phyloP scores from a whole-genome alignment of 768 basidiomycete species.

The Boletus speciosus region DNA sequence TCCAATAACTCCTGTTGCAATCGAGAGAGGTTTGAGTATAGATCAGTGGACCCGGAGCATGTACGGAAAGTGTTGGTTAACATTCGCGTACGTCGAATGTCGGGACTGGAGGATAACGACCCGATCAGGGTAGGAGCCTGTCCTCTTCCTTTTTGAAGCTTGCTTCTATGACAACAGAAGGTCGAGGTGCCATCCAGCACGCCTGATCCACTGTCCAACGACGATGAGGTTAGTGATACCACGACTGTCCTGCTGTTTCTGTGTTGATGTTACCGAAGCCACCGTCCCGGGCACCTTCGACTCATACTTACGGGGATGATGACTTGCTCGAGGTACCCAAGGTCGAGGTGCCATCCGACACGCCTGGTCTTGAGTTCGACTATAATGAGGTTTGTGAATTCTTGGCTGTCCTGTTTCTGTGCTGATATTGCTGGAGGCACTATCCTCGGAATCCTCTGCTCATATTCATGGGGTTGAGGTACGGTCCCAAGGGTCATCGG shows the following conservation, averaged over 20 bases:
- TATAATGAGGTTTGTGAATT: not conserved
- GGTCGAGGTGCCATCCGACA: no score
- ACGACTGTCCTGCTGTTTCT: no score
- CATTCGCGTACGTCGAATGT: constrained; percentile 36
- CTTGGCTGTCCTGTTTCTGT: not conserved
- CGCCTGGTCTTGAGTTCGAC: not conserved
- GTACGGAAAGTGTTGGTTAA: not conserved
- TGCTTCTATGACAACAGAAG: not conserved
- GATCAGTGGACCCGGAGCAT: not conserved
- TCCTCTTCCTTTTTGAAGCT: not conserved
- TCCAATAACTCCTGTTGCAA: not conserved
- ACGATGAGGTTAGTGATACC: no score
- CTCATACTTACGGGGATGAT: no score
- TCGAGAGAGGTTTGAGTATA: not conserved
- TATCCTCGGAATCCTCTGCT: not conserved
- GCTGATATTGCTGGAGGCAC: not conserved
- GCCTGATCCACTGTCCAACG: not conserved
- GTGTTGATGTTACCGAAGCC: no score
- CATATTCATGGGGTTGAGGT: not conserved
- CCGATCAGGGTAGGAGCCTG: constrained; percentile 4
- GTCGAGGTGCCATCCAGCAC: not conserved
- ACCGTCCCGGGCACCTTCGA: no score
- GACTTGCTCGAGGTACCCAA: no score
- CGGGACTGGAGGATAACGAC: not conserved
- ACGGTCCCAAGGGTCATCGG: not conserved